Conservation (phyloP, 2,329 filamentous ascomycete species). For the Penicillium sp. region DNA sequence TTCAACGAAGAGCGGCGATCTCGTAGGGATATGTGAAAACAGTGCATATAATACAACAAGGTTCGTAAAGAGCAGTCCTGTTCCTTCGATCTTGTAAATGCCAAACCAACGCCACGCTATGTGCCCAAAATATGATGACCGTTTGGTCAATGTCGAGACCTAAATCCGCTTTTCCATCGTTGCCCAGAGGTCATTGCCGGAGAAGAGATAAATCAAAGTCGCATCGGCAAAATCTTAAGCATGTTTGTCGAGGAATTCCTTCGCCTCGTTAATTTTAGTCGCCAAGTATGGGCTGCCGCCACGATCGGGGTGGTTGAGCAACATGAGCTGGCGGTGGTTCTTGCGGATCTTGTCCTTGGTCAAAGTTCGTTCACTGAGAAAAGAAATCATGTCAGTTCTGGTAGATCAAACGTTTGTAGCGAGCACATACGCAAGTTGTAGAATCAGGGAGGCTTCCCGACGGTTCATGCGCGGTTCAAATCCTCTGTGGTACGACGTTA, state of each 20-base stretch:
- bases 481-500: constrained; percentile 50
- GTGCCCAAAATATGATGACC: constrained; percentile 32
- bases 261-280: constrained; percentile 97
- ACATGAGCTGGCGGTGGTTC: constrained; percentile 92
- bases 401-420: background rate
- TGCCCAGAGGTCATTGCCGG: background rate
- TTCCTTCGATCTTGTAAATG: constrained; percentile 28
- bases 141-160: constrained; percentile 23
- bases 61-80: constrained; percentile 37
- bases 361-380: constrained; percentile 74
- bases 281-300: constrained; percentile 95
- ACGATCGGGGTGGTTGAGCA: constrained; percentile 95
- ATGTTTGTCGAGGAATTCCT: constrained; percentile 87
- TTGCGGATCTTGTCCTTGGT: constrained; percentile 94
- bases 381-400: background rate
- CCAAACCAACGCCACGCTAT: constrained; percentile 44
- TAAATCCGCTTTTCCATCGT: constrained; percentile 5
- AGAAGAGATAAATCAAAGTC: background rate
- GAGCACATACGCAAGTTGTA: constrained; percentile 75
- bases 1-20: constrained; percentile 64
- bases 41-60: constrained; percentile 65
- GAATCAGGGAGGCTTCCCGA: constrained; percentile 84
- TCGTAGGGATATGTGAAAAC: constrained; percentile 51
- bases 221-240: constrained; percentile 19
- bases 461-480: constrained; percentile 94